These are phyloP conservation scores for Syncephalastrum racemosum DNA, from an alignment of 371 early-diverging fungal genomes.

Conservation along the genomic window DNA sequence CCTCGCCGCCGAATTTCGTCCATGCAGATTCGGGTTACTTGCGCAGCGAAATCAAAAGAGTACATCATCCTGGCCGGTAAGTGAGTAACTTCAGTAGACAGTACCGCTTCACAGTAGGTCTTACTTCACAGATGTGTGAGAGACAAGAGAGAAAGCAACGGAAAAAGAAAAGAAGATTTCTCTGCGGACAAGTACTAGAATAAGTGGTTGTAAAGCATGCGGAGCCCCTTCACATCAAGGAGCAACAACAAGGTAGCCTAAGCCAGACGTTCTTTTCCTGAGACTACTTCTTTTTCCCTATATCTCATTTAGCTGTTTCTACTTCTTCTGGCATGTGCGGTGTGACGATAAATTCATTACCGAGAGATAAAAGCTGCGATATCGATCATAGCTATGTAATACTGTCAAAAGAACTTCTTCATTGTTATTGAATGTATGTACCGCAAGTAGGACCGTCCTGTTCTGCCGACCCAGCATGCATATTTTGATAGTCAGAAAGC, in stretches of 20 bases:
- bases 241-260: conserved; percentile 5
- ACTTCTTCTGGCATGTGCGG: no score
- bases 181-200: conserved; percentile 4
- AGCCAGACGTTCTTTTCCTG: not conserved
- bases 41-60: conserved; percentile 41
- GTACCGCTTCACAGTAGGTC: not conserved
- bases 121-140: conserved; percentile 1
- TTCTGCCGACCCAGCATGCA: no score
- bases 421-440: no score
- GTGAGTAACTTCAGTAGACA: not conserved
- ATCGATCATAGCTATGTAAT: not conserved
- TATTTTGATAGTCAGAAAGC: no score
- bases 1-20: conserved; percentile 43
- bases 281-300: no score
- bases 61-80: conserved; percentile 18
- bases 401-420: no score
- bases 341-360: no score
- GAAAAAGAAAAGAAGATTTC: conserved; percentile 5
- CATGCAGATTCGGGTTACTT: conserved; percentile 41
- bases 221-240: conserved; percentile 14
- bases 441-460: no score
- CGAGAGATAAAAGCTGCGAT: no score
- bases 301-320: no score
- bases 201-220: conserved; percentile 10
- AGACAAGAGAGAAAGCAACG: conserved; percentile 4